phyloP scores from a whole-genome alignment of 1,139 yeast species.

The Yamadazyma conglobata region DNA sequence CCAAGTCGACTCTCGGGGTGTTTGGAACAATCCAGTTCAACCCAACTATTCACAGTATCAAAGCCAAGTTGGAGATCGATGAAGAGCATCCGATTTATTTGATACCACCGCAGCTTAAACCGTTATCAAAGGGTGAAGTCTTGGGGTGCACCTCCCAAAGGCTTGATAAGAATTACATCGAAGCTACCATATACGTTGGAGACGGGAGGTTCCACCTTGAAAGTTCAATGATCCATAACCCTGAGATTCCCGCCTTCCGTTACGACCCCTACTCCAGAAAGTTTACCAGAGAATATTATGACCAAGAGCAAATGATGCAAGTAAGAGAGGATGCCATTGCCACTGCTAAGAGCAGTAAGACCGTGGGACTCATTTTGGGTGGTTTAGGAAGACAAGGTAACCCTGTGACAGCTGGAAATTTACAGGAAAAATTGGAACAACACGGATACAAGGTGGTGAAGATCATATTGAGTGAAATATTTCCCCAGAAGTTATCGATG shows the following conservation, averaged over 20 bases:
- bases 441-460: conserved; percentile 71
- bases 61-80: conserved; percentile 52
- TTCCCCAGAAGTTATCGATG: conserved; percentile 91
- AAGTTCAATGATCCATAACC: conserved; percentile 96
- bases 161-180: conserved; percentile 56
- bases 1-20: conserved; percentile 63
- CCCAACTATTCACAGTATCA: conserved; percentile 83
- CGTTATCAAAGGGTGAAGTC: conserved; percentile 93
- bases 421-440: conserved; percentile 51
- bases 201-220: conserved; percentile 97
- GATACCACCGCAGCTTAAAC: conserved; percentile 87
- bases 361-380: conserved; percentile 86
- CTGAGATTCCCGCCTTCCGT: conserved; percentile 84
- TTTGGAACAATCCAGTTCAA: conserved; percentile 97
- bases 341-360: conserved; percentile 56
- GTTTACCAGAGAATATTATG: conserved; percentile 85
- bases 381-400: conserved; percentile 97
- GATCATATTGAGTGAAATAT: conserved; percentile 85
- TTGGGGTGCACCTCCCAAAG: conserved; percentile 94
- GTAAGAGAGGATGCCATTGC: conserved; percentile 73
- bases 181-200: conserved; percentile 88
- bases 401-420: conserved; percentile 63
- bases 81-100: conserved; percentile 54
- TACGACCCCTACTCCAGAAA: conserved; percentile 94
- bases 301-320: conserved; percentile 73